Evolutionary conservation across 2,329 filamentous ascomycete genomes (phyloP), one percentile per base, ranked within the genome.

Genomic region (Exophiala calicioides): DNA sequence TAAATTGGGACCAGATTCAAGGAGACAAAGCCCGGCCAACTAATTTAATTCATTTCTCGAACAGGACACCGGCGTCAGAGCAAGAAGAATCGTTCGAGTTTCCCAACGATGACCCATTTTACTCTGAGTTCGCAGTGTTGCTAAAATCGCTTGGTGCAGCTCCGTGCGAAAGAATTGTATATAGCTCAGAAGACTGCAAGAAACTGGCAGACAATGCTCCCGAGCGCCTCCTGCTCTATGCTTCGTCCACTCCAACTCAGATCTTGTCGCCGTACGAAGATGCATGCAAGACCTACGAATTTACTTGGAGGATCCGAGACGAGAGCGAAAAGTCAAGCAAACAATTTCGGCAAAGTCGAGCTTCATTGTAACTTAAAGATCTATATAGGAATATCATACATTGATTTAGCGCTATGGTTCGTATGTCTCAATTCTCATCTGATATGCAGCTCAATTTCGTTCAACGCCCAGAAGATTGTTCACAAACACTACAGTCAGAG

Each of bases 191-290:
- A 3, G 26, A 15, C 20, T 9, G 9, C 4, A 6, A 16, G 10
- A 20, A 38, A 21, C 19, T 10, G n/a, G 6, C 24, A 7, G 24
- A 27, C 7, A 27, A 27, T 12, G 7, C 24, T 27, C 24, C 7
- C 24, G 24, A 27, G 7, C 7, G 24, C 12, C 7, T 27, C 7
- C 7, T 27, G 24, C 24, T 12, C 24, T 27, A n/a, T n/a, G n/a
- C n/a, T n/a, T n/a, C n/a, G n/a, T n/a, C 24, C n/a, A 5, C 37
- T 13, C 13, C 37, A 10, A 16, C 7, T 20, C 2, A 20, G 30
- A 40, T 40, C 7, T 16, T 44, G 13, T 44, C 40, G 8, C 32
- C 40, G 10, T 44, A 44, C 16, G 40, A 44, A 21, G 40, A 44
- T 27, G 40, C 39, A n/a, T 32, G 27, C 27, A 42, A 33, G 39